Base-by-base conservation (phyloP, 2,329 filamentous ascomycete species). In the Claviceps cyperi region DNA sequence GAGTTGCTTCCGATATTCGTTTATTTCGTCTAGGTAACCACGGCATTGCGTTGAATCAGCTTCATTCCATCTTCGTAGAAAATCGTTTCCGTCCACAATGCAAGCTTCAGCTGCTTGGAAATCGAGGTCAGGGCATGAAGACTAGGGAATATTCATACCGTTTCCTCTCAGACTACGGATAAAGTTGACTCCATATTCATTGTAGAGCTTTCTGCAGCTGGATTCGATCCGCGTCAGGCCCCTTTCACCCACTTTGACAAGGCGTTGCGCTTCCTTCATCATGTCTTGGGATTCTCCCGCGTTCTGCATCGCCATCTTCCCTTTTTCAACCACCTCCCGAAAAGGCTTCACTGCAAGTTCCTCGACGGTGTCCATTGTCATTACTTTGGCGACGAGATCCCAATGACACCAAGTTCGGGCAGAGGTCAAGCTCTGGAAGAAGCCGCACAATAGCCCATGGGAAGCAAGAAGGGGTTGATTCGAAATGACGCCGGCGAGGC, bases 111-210 rank as follows among this genome's bases (percentile, higher is more conserved):
- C 22, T 47, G 37, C 41, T 32, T 43, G 35, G 5, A 36, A 13
- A 17, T 22, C 17, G 38, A 17, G 9, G 13, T 9, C 32, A 14
- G 19, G 2, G 21, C 17, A 22, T 4, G 7, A 38, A 39, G 28
- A 32, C 3, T 32, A 32, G 9, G n/a, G 22, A 49, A 14, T 36
- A 47, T 17, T 11, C 69, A 57, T 63, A 78, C 76, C 72, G 53
- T 77, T 73, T 48, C 76, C 75, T 54, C 73, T 75, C 24, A 80
- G 64, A 5, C 72, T 71, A 53, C 71, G 63, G 19, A 75, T 60
- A 54, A 80, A 79, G 52, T 66, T 69, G 22, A 61, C 54, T 5
- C 72, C 71, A 49, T 74, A 77, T 38, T 76, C 70, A 6, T 71
- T 68, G 43, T 70, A 59, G 45, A 71, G 65, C 49, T 70, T 73